Evolutionary conservation across 2,329 filamentous ascomycete genomes (phyloP).

Genomic region (Ophiostoma novo-ulmi): DNA sequence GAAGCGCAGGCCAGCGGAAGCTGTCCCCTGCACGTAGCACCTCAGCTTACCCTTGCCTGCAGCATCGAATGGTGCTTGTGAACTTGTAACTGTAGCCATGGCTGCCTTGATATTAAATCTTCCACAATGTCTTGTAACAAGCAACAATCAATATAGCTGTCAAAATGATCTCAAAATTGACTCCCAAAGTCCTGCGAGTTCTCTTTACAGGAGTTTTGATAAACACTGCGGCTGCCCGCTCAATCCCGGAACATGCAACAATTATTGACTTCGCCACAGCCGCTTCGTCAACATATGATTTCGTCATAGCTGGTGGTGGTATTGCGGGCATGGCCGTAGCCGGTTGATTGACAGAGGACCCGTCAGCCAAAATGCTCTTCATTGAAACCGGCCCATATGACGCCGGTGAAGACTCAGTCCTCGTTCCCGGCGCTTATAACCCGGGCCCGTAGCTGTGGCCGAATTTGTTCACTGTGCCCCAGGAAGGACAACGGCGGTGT

Average conservation of each 20-base stretch:
- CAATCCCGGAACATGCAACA: not conserved
- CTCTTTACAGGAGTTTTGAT: not conserved
- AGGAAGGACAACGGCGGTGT: not conserved
- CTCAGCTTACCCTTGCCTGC: not conserved
- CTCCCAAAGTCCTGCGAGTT: not conserved
- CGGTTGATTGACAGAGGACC: not conserved
- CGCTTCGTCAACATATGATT: not conserved
- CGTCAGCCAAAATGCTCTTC: not conserved
- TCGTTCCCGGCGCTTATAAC: not conserved
- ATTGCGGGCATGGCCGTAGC: not conserved
- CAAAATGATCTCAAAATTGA: not conserved
- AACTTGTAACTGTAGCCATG: not conserved
- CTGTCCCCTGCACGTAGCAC: not conserved
- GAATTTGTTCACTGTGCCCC: not conserved
- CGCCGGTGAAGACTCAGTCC: not conserved
- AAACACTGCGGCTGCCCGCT: not conserved
- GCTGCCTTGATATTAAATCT: not conserved
- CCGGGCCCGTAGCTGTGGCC: not conserved
- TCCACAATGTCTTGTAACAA: no score
- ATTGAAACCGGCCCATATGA: not conserved
- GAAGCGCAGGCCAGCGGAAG: not conserved
- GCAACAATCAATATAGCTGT: not conserved
- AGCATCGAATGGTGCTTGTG: not conserved
- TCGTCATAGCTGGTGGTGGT: not conserved
- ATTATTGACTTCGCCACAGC: not conserved